Base-by-base conservation (phyloP, 805 yeast genomes). In the Sugiyamaella qingdaonensis region DNA sequence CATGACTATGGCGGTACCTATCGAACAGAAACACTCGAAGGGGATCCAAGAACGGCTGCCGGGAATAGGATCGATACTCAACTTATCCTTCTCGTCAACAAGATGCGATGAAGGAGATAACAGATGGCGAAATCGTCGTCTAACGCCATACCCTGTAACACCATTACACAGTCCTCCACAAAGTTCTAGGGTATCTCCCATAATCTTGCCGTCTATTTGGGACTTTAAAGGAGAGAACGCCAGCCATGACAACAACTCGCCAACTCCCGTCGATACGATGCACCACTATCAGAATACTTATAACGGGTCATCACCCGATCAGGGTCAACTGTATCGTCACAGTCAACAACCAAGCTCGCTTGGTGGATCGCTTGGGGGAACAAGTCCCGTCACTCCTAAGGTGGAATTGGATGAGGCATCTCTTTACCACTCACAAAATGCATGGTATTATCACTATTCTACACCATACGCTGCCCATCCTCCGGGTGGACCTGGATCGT, bases 151-250 rank as follows among this genome's bases (percentile, higher is more conserved):
- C 36, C 48, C 48, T 13, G 14, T 32, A n/a, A 45, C 24, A 32
- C 36, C 48, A 32, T 32, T 33, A 5, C 48, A 45, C 35, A 45
- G 48, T 31, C 48, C 48, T n/a, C 37, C 48, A 31, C 19, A 16
- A 32, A 32, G 37, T 11, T 4, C 34, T 16, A 31, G 37, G 48
- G 27, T 16, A 14, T 31, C 48, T 31, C 48, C 48, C 33, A 45
- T 14, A 31, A 45, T 31, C 48, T 18, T 45, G 33, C 48, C 48
- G n/a, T 45, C 48, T 19, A 45, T 45, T 11, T 18, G 36, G 27
- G 34, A 32, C 27, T 45, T 45, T 32, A 45, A 45, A 32, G 48
- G 18, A 11, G 34, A 24, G 4, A 14, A 14, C 14, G 19, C 11
- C 48, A 45, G 34, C 48, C 14, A 45, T 18, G 16, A 45, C 10